Conservation (phyloP, 2,329 filamentous ascomycete genomes). For the Aspergillus pseudoterreus region DNA sequence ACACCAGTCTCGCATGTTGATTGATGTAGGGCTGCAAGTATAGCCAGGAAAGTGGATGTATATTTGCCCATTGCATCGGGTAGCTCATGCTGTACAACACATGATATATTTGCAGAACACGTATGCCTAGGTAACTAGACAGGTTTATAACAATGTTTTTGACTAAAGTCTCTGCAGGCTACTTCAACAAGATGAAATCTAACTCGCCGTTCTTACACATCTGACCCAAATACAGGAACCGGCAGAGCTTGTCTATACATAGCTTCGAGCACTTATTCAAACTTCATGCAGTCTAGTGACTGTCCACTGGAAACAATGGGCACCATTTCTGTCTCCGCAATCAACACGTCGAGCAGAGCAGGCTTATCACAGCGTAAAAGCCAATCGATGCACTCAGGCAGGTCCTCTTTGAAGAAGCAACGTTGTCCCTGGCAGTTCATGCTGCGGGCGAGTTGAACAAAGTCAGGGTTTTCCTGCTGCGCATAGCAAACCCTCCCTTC, state of each 20-base stretch:
- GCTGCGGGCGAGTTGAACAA: not conserved
- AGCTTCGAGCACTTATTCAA: not conserved
- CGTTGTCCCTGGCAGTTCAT: slow-evolving; percentile 3
- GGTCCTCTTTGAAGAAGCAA: not conserved
- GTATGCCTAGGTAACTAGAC: too few relatives aligned
- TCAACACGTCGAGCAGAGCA: slow-evolving; percentile 4
- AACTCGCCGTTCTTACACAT: too few relatives aligned
- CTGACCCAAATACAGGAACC: too few relatives aligned
- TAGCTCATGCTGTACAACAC: too few relatives aligned
- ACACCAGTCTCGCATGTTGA: not conserved
- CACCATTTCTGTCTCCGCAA: slow-evolving; percentile 2
- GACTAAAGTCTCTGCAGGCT: too few relatives aligned
- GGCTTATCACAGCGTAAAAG: not conserved
- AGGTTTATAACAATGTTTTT: too few relatives aligned
- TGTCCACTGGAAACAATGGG: slow-evolving; percentile 2
- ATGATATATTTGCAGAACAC: too few relatives aligned
- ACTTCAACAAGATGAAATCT: too few relatives aligned
- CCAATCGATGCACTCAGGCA: slow-evolving; percentile 1
- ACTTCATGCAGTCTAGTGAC: slow-evolving; percentile 1
- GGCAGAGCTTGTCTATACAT: too few relatives aligned
- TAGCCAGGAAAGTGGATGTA: too few relatives aligned
- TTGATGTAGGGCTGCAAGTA: not conserved
- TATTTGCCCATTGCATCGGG: too few relatives aligned
- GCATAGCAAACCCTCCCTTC: not conserved
- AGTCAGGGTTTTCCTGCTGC: not conserved